phyloP scores from a whole-genome alignment of 177 flowering plant species.

The Tripterygium wilfordii region DNA sequence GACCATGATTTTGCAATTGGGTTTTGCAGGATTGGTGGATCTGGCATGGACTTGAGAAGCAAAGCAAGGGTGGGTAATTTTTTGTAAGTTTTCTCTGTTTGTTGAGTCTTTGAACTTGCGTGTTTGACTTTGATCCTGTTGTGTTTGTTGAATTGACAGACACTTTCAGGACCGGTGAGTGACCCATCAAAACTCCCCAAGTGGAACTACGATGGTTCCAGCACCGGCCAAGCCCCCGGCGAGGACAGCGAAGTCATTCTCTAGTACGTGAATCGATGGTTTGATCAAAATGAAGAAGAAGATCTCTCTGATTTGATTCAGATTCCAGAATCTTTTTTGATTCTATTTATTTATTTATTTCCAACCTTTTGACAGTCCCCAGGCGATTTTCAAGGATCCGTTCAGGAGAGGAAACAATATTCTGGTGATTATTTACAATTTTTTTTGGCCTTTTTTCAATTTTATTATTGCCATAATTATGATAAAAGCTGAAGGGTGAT shows the following conservation, averaged over 20 bases:
- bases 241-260: conserved; percentile 89
- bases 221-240: conserved; percentile 91
- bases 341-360: not conserved
- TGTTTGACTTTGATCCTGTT: not conserved
- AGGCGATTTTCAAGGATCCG: conserved; percentile 93
- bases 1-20: not conserved
- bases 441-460: not conserved
- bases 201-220: conserved; percentile 93
- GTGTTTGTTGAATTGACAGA: conserved; percentile 23
- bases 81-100: not conserved
- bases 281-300: no score
- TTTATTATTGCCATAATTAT: not conserved
- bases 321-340: not conserved
- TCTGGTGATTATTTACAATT: conserved; percentile 40
- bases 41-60: conserved; percentile 80
- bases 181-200: conserved; percentile 64
- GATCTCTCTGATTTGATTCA: not conserved
- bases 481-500: not conserved
- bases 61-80: conserved; percentile 61
- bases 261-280: conserved; percentile 33
- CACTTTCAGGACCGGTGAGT: conserved; percentile 43
- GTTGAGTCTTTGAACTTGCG: not conserved
- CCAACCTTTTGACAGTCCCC: conserved; percentile 58
- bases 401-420: conserved; percentile 93
- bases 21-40: conserved; percentile 80